A percentile compares a stretch with the other conserved stretches of the same genome.
Evolutionary conservation across 2,329 filamentous ascomycete species (phyloP).

Genomic region (Arthrobotrys iridis): DNA sequence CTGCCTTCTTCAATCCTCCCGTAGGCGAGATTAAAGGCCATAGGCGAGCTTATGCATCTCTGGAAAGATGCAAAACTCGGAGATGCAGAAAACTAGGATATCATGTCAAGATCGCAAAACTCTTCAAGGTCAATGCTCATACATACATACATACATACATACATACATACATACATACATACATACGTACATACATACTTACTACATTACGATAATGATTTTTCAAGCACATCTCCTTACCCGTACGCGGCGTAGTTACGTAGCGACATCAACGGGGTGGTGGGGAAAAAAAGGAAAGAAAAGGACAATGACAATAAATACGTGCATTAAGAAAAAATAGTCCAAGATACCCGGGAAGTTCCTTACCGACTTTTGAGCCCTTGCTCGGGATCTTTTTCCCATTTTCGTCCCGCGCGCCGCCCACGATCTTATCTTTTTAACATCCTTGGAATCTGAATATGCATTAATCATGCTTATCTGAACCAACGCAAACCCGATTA

Average conservation of each 20-base stretch:
- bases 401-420: background rate
- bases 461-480: constrained; percentile 40
- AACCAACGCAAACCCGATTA: constrained; percentile 41
- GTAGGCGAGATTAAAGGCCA: constrained; percentile 1
- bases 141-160: no score
- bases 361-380: no score
- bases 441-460: constrained; percentile 6
- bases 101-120: constrained; percentile 15
- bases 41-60: constrained; percentile 9
- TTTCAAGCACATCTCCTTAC: no score
- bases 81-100: constrained; percentile 3
- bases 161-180: no score
- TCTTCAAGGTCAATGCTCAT: background rate
- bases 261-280: no score
- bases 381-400: constrained; percentile 19
- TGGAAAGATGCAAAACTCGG: background rate
- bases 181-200: no score
- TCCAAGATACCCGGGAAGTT: constrained; percentile 11
- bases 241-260: no score
- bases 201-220: no score
- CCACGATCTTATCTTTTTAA: no score
- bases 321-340: constrained; percentile 8
- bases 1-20: background rate
- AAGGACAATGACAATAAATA: constrained; percentile 1
- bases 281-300: no score